phyloP scores from a whole-genome alignment of 768 basidiomycete species.

The Xerocomellus intermedius region DNA sequence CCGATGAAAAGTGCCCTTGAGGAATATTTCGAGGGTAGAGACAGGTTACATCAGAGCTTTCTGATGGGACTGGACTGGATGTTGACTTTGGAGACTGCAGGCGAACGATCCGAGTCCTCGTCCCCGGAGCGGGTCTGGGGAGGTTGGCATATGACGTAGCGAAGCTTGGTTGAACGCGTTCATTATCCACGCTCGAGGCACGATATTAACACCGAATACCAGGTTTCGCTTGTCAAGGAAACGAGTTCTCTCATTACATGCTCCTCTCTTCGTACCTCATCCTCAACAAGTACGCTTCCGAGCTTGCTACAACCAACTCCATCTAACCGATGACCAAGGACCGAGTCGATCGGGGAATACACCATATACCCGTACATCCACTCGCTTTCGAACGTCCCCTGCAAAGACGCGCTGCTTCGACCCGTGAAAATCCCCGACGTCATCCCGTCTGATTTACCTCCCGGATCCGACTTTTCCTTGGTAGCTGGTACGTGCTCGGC shows the following conservation, averaged over 20 bases:
- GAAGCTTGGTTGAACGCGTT: slow-evolving; percentile 54
- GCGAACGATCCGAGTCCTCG: slow-evolving; percentile 65
- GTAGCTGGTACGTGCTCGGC: slow-evolving; percentile 64
- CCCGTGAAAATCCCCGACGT: slow-evolving; percentile 81
- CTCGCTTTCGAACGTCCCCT: slow-evolving; percentile 81
- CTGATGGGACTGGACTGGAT: no score
- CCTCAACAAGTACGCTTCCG: slow-evolving; percentile 66
- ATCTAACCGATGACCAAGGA: slow-evolving; percentile 39
- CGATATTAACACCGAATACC: neutral
- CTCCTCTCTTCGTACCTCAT: slow-evolving; percentile 86
- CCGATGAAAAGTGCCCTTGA: slow-evolving; percentile 80
- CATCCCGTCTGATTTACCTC: slow-evolving; percentile 67
- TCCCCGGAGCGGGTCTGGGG: slow-evolving; percentile 89
- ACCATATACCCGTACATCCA: slow-evolving; percentile 89
- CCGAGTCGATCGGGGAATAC: slow-evolving; percentile 63
- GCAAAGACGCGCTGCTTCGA: slow-evolving; percentile 59
- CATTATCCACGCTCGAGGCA: neutral
- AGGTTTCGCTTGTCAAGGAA: slow-evolving; percentile 92
- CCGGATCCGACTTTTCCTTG: slow-evolving; percentile 69
- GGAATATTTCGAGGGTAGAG: slow-evolving; percentile 49
- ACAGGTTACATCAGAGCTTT: slow-evolving; percentile 40
- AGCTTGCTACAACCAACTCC: neutral
- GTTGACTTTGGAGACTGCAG: slow-evolving; percentile 31
- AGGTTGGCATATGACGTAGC: slow-evolving; percentile 88
- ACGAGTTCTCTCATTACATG: slow-evolving; percentile 97